These are phyloP conservation scores for Xylariaceae sp. DNA, from an alignment of 2,329 filamentous ascomycete genomes.

Conservation along the genomic window DNA sequence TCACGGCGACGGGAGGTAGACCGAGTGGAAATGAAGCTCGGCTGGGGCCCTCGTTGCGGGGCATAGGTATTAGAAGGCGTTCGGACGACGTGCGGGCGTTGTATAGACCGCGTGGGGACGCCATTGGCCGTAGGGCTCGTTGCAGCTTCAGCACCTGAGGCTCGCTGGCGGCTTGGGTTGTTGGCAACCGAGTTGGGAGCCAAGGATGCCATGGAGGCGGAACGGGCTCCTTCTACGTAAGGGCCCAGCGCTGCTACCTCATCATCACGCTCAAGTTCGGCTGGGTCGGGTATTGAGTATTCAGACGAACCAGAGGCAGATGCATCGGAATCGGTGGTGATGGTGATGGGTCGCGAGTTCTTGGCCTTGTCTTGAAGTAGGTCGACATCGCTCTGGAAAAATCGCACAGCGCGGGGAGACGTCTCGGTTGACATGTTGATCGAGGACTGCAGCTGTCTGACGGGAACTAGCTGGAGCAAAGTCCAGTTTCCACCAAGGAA, in stretches of 20 bases:
- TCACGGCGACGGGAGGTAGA: constrained; percentile 56
- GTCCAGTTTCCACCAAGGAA: constrained; percentile 28
- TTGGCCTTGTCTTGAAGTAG: constrained; percentile 52
- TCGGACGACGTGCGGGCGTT: constrained; percentile 72
- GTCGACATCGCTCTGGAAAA: constrained; percentile 58
- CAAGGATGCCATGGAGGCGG: constrained; percentile 53
- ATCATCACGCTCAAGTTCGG: constrained; percentile 57
- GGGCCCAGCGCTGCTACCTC: constrained; percentile 53
- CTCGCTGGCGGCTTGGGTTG: constrained; percentile 49
- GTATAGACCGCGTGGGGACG: constrained; percentile 60
- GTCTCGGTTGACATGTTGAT: constrained; percentile 50
- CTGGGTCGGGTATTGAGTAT: constrained; percentile 53
- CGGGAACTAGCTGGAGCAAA: constrained; percentile 31
- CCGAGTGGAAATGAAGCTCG: constrained; percentile 48
- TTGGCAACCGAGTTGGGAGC: constrained; percentile 51
- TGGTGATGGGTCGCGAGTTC: constrained; percentile 46
- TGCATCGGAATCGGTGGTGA: constrained; percentile 55
- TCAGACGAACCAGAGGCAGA: constrained; percentile 51
- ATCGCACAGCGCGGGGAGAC: constrained; percentile 63
- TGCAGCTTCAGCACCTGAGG: constrained; percentile 41
- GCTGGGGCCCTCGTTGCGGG: constrained; percentile 62
- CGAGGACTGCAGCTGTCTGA: constrained; percentile 16
- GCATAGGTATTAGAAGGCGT: constrained; percentile 84
- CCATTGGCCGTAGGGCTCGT: constrained; percentile 39
- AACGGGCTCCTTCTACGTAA: constrained; percentile 52